Evolutionary conservation across 1,139 yeast genomes (phyloP), one percentile per base, ranked within the genome.

Genomic region (Blastobotrys apis): DNA sequence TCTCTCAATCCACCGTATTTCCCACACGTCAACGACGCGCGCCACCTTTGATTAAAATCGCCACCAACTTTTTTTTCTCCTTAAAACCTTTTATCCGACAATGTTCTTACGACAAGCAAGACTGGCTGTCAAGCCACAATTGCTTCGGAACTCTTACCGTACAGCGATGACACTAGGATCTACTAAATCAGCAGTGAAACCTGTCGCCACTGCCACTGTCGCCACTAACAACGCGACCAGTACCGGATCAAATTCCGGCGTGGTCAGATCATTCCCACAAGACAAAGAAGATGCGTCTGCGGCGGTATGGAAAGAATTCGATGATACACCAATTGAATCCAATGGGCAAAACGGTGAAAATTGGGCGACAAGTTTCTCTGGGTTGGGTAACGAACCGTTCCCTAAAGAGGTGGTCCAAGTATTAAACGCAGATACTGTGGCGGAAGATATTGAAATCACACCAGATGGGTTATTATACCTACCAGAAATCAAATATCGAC

Each of bases 401-500:
- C 66, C 81, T 3, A 69, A 68, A 13, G 79, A 78, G 41, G 73
- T 80, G 0, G 80, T 78, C 43, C 76, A 77, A 23, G 71, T 78
- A 6, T 68, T 92, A 15, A 63, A 80, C 40, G 77, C 82, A 1
- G 78, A 82, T 0, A 60, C 92, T 17, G 73, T 73, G 1, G 73
- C 77, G 4, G 74, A 73, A 25, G 97, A 92, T 55, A 80, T 92
- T 43, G 98, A 92, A 63, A 84, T 92, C 53, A 92, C 92, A 51
- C 97, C 98, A 0, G 98, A 92, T 63, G 97, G 98, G 15, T 70
- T 92, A 43, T 66, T 92, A 12, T 92, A 87, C 58, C 69, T 92
- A 41, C 98, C 98, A 0, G 98, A 92, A 64, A 92, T 92, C 65
- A 88, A 90, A 62, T 92, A 92, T 62, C 77, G 98, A 51, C 75